These are phyloP conservation scores for Sungouiozyma intestinalis DNA, from an alignment of 805 yeast genomes.

Conservation along the genomic window DNA sequence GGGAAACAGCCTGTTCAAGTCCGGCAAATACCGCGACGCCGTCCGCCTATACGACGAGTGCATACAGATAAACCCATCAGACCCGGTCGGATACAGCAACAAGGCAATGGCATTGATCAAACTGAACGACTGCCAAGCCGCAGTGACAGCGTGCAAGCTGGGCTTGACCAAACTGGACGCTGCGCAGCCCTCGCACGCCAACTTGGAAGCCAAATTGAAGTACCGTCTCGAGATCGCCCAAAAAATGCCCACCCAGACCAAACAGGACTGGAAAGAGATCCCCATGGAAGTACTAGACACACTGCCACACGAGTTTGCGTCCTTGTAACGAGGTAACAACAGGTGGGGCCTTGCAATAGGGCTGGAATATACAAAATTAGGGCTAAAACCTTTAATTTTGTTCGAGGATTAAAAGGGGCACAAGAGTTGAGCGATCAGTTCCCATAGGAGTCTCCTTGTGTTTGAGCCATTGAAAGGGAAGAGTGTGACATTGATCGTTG, in stretches of 20 bases:
- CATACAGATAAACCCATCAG: constrained; percentile 35
- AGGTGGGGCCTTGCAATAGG: no score
- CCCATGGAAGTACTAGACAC: no score
- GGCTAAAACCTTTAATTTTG: constrained; percentile 1
- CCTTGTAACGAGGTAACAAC: no score
- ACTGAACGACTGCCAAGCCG: constrained; percentile 38
- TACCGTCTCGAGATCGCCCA: constrained; percentile 34
- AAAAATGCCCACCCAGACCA: constrained; percentile 9
- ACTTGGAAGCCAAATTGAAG: constrained; percentile 36
- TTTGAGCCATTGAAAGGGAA: no score
- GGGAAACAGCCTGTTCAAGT: constrained; percentile 47
- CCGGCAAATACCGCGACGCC: constrained; percentile 39
- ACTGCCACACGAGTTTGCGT: no score
- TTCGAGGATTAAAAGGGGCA: no score
- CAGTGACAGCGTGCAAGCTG: constrained; percentile 37
- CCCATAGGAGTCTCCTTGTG: no score
- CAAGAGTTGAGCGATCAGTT: no score
- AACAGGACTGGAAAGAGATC: no score
- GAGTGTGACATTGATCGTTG: no score
- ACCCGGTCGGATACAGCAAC: constrained; percentile 55
- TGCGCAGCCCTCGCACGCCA: constrained; percentile 17
- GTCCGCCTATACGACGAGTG: constrained; percentile 47
- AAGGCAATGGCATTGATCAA: constrained; percentile 57
- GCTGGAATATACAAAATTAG: neutral
- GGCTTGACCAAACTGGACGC: constrained; percentile 31